These are phyloP conservation scores for Tulasnella sp. DNA, from an alignment of 768 basidiomycete genomes.

Conservation along the genomic window DNA sequence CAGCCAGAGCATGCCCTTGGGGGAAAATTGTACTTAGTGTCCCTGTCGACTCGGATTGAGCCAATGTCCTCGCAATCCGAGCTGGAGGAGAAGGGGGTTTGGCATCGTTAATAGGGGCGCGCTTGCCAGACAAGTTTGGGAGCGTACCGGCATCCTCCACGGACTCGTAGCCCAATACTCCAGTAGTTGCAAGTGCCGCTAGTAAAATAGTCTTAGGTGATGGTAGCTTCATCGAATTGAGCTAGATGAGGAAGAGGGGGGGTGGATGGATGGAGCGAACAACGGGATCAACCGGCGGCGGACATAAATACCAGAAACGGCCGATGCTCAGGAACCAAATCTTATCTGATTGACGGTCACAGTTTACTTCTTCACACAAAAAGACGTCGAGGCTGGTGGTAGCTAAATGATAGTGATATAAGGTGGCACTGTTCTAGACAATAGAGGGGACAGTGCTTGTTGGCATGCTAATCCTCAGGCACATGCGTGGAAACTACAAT, in stretches of 20 bases:
- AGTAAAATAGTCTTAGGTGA: not conserved
- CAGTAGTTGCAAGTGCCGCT: not conserved
- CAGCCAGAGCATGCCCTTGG: slow-evolving; percentile 41
- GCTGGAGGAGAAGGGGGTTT: slow-evolving; percentile 37
- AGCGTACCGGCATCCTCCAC: slow-evolving; percentile 48
- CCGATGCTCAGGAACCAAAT: not conserved
- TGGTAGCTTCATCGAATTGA: not conserved
- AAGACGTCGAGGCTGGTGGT: too few species aligned
- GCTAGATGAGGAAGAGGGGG: not conserved
- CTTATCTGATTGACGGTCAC: not conserved
- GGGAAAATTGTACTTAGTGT: slow-evolving; percentile 53
- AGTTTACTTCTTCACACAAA: too few species aligned
- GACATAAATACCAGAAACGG: not conserved
- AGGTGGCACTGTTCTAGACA: too few species aligned
- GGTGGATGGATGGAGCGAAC: not conserved
- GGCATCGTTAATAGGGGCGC: not conserved
- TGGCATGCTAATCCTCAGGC: too few species aligned
- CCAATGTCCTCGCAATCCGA: slow-evolving; percentile 42
- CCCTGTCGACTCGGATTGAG: slow-evolving; percentile 42
- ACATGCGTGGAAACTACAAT: too few species aligned
- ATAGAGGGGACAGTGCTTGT: too few species aligned
- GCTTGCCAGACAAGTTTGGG: not conserved
- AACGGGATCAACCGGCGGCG: slow-evolving; percentile 3
- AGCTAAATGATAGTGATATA: too few species aligned
- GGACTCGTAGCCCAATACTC: slow-evolving; percentile 37